Percentiles rank a stretch among this genome's conserved stretches.
phyloP scores from a whole-genome alignment of 768 basidiomycete species.

The Galerina marginata region DNA sequence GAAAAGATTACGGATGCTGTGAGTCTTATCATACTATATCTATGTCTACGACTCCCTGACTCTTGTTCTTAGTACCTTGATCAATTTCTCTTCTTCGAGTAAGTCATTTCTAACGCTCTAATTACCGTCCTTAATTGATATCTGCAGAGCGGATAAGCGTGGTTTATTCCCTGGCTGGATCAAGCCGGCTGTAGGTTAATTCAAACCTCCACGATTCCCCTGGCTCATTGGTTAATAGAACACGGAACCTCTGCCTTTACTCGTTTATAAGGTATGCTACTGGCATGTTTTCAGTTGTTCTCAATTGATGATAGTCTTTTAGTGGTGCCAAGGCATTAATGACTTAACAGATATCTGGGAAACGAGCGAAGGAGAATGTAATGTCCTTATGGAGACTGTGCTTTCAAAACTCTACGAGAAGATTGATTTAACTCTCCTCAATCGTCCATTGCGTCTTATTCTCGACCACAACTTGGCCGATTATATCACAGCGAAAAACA shows the following conservation, averaged over 20 bases:
- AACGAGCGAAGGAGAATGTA: constrained; percentile 96
- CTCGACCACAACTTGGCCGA: constrained; percentile 99
- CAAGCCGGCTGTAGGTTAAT: constrained; percentile 76
- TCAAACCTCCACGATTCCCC: constrained; percentile 4
- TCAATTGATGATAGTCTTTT: constrained; percentile 3
- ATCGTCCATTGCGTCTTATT: constrained; percentile 93
- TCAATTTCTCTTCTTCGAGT: constrained; percentile 98
- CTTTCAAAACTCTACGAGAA: constrained; percentile 99
- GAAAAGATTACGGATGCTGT: constrained; percentile 99
- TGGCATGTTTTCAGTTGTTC: background rate
- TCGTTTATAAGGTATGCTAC: constrained; percentile 83
- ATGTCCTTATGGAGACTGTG: constrained; percentile 99
- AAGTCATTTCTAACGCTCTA: constrained; percentile 21
- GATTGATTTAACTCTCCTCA: constrained; percentile 94
- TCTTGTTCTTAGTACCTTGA: constrained; percentile 74
- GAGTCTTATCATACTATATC: constrained; percentile 32
- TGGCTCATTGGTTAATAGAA: constrained; percentile 47
- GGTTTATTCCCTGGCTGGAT: constrained; percentile 99
- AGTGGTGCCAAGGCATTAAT: constrained; percentile 99
- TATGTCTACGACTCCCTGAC: constrained; percentile 8
- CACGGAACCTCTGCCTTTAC: constrained; percentile 93
- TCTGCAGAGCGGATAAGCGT: constrained; percentile 86
- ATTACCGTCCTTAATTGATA: background rate
- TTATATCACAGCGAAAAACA: constrained; percentile 99
- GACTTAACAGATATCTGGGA: constrained; percentile 99